These are phyloP conservation scores for Elongisporangium undulatum DNA, from an alignment of 352 stramenopile species.

Conservation along the genomic window DNA sequence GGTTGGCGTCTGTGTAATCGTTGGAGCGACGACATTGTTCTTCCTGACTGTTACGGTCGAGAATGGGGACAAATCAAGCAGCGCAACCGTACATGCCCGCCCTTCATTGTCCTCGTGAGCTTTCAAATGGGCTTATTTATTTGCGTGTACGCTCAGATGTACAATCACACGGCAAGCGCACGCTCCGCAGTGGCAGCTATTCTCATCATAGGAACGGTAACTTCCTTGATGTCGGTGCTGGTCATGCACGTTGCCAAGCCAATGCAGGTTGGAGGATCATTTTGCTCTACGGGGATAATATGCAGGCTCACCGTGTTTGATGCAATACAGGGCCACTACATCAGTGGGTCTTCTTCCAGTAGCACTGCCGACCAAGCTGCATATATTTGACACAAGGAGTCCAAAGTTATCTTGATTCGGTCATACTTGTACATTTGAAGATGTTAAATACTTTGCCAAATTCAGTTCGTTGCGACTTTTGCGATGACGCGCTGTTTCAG, in stretches of 20 bases:
- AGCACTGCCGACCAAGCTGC: not conserved
- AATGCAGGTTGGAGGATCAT: not conserved
- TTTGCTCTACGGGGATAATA: not conserved
- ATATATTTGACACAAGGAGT: not conserved
- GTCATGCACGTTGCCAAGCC: not conserved
- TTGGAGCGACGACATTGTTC: not conserved
- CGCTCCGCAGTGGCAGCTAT: not conserved
- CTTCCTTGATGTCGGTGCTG: not conserved
- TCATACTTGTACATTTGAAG: not conserved
- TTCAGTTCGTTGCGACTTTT: not conserved
- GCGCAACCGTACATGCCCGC: not conserved
- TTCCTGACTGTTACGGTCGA: not conserved
- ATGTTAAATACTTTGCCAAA: not conserved
- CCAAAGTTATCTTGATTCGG: not conserved
- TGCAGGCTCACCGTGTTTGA: not conserved
- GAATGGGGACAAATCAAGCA: not conserved
- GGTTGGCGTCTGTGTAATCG: not conserved
- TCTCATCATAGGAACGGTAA: not conserved
- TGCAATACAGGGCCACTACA: not conserved
- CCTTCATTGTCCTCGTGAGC: not conserved
- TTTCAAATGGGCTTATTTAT: not conserved
- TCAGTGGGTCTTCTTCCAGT: not conserved
- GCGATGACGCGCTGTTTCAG: slow-evolving; percentile 27
- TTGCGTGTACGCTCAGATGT: not conserved
- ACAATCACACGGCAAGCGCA: not conserved